Conservation (phyloP, 371 early-diverging fungal species). For the Mortierella sp. region DNA sequence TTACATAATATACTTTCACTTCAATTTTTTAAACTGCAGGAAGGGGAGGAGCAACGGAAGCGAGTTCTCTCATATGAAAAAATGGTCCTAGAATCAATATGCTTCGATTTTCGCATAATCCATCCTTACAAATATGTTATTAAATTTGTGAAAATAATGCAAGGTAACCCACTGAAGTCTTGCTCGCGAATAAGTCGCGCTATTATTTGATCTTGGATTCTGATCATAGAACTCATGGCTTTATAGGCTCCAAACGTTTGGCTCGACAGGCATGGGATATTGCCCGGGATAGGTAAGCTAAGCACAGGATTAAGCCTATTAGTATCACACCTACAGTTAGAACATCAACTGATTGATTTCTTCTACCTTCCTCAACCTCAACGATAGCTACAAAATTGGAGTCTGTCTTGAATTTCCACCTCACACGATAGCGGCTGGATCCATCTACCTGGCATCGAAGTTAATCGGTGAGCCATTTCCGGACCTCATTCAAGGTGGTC, state of each 20-base stretch:
- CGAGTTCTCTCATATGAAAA: conserved; percentile 71
- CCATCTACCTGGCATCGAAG: conserved; percentile 67
- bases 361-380: neutral
- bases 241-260: conserved; percentile 60
- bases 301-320: neutral
- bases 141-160: conserved; percentile 71
- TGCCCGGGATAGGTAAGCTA: conserved; percentile 64
- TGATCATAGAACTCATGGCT: neutral
- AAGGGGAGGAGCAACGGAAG: conserved; percentile 68
- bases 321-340: neutral
- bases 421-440: conserved; percentile 74
- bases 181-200: neutral
- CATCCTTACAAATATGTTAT: conserved; percentile 73
- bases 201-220: neutral
- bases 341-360: neutral
- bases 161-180: conserved; percentile 58
- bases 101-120: conserved; percentile 73
- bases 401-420: conserved; percentile 73
- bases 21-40: conserved; percentile 10
- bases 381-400: conserved; percentile 66
- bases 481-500: conserved; percentile 65
- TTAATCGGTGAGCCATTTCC: conserved; percentile 56
- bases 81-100: conserved; percentile 69
- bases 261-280: conserved; percentile 66
- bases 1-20: neutral